Percentiles rank a stretch among this genome's conserved stretches.
phyloP scores from a whole-genome alignment of 345 rosid species.

The Hevea brasiliensis region DNA sequence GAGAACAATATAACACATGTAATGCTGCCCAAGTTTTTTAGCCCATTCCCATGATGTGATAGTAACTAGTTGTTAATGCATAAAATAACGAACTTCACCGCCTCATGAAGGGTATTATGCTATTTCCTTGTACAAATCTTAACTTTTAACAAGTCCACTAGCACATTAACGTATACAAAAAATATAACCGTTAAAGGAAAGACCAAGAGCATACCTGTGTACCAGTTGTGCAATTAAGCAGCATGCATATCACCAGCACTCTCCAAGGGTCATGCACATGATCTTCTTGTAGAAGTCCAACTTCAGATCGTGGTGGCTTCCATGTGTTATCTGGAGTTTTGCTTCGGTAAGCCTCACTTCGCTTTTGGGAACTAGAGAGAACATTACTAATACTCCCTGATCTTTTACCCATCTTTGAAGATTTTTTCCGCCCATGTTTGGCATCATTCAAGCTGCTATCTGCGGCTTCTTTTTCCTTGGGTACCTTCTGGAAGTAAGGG shows the following conservation, averaged over 20 bases:
- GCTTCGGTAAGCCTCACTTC: conserved; percentile 56
- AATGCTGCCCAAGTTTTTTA: not conserved
- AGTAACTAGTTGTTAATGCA: not conserved
- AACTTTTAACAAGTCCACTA: not conserved
- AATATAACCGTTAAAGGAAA: not conserved
- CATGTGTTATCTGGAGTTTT: conserved; percentile 45
- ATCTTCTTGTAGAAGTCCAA: conserved; percentile 57
- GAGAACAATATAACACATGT: not conserved
- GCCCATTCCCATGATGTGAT: not conserved
- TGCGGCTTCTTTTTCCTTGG: not conserved
- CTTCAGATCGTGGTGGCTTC: conserved; percentile 55
- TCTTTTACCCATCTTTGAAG: conserved; percentile 18
- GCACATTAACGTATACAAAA: not conserved
- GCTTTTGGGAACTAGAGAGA: conserved; percentile 34
- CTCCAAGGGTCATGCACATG: conserved; percentile 69
- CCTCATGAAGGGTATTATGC: not conserved
- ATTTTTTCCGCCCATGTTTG: not conserved
- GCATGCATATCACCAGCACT: conserved; percentile 69
- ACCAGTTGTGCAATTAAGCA: conserved; percentile 65
- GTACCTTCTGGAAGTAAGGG: not conserved
- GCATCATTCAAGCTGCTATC: not conserved
- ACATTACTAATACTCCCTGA: conserved; percentile 14
- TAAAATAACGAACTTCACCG: not conserved
- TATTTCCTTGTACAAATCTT: no score
- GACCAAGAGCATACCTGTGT: conserved; percentile 40